Conservation (phyloP, 2,329 filamentous ascomycete species). For the Nemania serpens region DNA sequence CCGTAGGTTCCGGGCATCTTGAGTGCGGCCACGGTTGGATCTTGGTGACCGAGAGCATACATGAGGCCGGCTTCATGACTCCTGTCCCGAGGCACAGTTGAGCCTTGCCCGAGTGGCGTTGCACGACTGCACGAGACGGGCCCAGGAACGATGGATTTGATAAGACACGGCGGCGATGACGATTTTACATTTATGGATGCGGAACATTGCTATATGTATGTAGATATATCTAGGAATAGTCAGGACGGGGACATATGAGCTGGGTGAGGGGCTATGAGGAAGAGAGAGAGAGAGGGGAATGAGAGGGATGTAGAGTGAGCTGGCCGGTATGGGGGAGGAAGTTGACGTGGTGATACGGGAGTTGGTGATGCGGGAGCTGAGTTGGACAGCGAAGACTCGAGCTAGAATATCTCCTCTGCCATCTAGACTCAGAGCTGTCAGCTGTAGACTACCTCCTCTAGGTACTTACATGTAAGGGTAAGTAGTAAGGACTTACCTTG, state of each 20-base stretch:
- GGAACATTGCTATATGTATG: conserved; percentile 27
- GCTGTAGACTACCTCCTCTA: too few species aligned
- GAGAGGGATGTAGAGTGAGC: too few species aligned
- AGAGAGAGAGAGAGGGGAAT: too few species aligned
- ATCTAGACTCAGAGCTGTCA: too few species aligned
- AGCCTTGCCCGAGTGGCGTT: conserved; percentile 22
- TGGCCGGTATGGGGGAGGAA: too few species aligned
- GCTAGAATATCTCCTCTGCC: too few species aligned
- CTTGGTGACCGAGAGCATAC: conserved; percentile 28
- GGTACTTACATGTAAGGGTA: too few species aligned
- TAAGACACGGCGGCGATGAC: conserved; percentile 29
- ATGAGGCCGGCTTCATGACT: conserved; percentile 31
- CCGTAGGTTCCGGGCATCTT: conserved; percentile 24
- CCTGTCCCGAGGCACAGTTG: conserved; percentile 10
- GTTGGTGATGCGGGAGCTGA: too few species aligned
- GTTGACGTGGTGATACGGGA: too few species aligned
- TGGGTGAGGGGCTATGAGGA: too few species aligned
- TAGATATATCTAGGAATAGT: conserved; percentile 17
- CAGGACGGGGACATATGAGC: background rate
- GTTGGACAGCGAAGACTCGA: too few species aligned
- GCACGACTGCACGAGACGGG: conserved; percentile 23
- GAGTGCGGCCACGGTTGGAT: conserved; percentile 11
- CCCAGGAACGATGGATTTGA: conserved; percentile 20
- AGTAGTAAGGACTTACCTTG: too few species aligned
- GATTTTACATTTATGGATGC: conserved; percentile 30